Conservation (phyloP, 2,329 filamentous ascomycete genomes). For the Epichloe uncinata region DNA sequence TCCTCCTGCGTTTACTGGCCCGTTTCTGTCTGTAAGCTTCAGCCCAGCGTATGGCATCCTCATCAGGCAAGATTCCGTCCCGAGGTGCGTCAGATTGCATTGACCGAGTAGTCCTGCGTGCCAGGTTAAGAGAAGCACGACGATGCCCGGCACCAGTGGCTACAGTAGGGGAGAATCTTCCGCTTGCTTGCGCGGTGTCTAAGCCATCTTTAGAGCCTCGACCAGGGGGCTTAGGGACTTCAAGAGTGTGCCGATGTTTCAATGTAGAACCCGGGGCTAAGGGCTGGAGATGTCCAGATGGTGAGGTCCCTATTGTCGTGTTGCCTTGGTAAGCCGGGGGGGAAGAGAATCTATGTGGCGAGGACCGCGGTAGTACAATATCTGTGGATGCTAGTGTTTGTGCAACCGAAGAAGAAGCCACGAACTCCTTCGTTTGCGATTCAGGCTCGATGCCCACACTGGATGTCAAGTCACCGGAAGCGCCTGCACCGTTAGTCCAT, state of each 20-base stretch:
- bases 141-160: conserved; percentile 44
- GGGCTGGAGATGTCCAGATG: conserved; percentile 39
- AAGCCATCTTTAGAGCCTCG: conserved; percentile 61
- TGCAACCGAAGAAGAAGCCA: neutral
- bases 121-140: conserved; percentile 72
- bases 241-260: conserved; percentile 76
- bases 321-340: conserved; percentile 41
- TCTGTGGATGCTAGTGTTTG: conserved; percentile 1
- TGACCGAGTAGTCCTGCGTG: conserved; percentile 68
- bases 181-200: conserved; percentile 55
- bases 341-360: conserved; percentile 52
- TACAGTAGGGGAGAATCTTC: conserved; percentile 63
- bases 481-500: neutral
- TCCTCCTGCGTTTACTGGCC: conserved; percentile 70
- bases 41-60: conserved; percentile 83
- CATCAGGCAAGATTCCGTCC: conserved; percentile 75
- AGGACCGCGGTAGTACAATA: conserved; percentile 8
- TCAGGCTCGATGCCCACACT: neutral
- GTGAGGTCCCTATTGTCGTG: conserved; percentile 25
- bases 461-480: neutral
- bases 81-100: conserved; percentile 72
- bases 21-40: conserved; percentile 87
- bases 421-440: neutral
- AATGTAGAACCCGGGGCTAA: conserved; percentile 36
- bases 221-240: conserved; percentile 62